Base-by-base conservation (phyloP, 352 stramenopile genomes). In the Globisporangium spiculum region DNA sequence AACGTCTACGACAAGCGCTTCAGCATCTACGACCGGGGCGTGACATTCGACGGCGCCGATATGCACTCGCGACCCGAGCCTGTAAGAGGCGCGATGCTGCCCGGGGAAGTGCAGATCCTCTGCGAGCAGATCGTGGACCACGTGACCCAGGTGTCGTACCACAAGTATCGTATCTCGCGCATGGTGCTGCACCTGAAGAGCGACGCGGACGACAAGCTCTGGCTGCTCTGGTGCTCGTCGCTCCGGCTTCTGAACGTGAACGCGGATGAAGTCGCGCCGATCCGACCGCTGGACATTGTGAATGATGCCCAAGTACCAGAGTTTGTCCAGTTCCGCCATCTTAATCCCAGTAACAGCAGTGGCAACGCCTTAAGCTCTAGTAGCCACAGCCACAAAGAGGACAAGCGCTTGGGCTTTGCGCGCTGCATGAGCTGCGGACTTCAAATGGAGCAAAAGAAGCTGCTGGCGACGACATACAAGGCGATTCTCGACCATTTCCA, bases 131-230 rank as follows among this genome's bases (percentile, higher is more conserved):
- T 99, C 32, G 94, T 98, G 3, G 82, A 91, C 36, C 94, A 99
- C 73, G 94, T 99, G 44, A 90, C 88, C 22, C 84, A 97, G 46
- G 90, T 98, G 27, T 88, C 85, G 10, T 97, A 97, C 68, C 87
- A 96, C 70, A 96, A 98, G 70, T 84, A 89, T 57, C 88, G 90
- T 56, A 97, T 99, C 67, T 91, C 83, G 22, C 84, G 94, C 52
- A 98, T 98, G 89, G 93, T 98, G n/a, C 53, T 98, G 6, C 97
- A 98, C 69, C 94, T 99, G 66, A 98, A 99, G 74, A 84, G 94
- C 14, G 96, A 99, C 69, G 83, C 92, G 0, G 86, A 97, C 26
- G 96, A 98, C 75, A 89, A 89, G 9, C 73, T 99, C 0, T 98
- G 96, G 94, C 73, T 99, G 41, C 85, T 98, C 16, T 99, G 94